These are phyloP conservation scores for Podila horticola DNA, from an alignment of 192 early-diverging fungal genomes.

Conservation along the genomic window DNA sequence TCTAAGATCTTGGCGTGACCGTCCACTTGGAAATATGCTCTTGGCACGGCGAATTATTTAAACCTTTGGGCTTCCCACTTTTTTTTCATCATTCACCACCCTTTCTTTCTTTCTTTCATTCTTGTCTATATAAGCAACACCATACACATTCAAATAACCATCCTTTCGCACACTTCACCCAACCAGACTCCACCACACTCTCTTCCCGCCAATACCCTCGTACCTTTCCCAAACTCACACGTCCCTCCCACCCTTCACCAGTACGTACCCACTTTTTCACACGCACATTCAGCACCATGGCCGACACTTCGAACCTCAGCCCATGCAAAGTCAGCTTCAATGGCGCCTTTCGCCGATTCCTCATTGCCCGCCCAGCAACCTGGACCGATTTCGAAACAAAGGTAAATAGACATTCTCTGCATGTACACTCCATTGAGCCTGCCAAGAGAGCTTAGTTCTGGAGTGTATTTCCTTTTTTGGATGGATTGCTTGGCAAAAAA, in stretches of 20 bases:
- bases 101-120: too few relatives aligned
- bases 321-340: conserved; percentile 49
- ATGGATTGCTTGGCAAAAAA: conserved; percentile 9
- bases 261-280: background rate
- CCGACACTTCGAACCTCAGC: conserved; percentile 33
- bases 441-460: too few relatives aligned
- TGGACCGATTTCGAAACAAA: conserved; percentile 46
- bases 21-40: background rate
- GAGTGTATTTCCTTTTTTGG: background rate
- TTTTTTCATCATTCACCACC: background rate
- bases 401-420: conserved; percentile 20
- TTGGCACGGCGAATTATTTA: background rate
- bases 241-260: background rate
- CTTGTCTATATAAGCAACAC: too few relatives aligned
- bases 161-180: background rate
- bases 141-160: background rate
- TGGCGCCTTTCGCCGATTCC: conserved; percentile 42
- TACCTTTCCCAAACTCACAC: background rate
- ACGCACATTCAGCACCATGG: conserved; percentile 10
- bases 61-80: background rate
- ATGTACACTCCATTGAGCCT: background rate
- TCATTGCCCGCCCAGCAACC: conserved; percentile 34
- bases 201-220: background rate
- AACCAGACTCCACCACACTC: background rate
- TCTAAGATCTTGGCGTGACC: background rate